phyloP scores from a whole-genome alignment of 495 filamentous ascomycete genomes.

The Penicillium chermesinum region DNA sequence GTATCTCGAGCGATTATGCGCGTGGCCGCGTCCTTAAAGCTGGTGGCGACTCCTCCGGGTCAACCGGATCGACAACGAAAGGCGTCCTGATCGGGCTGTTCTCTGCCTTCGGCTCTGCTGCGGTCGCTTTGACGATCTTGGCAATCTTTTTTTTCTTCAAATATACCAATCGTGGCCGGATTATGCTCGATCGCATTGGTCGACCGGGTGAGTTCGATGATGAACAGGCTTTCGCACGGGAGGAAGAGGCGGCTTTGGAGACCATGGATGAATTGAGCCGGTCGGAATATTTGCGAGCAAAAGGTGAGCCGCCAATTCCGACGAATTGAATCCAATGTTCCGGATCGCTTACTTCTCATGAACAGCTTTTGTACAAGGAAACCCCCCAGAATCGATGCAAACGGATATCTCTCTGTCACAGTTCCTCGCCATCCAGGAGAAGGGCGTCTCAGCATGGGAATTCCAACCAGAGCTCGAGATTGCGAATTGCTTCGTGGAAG shows the following conservation, averaged over 20 bases:
- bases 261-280: constrained; percentile 90
- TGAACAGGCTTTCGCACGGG: constrained; percentile 83
- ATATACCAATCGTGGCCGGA: constrained; percentile 83
- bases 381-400: constrained; percentile 90
- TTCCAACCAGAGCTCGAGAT: constrained; percentile 98
- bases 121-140: constrained; percentile 73
- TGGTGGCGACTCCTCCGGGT: constrained; percentile 42
- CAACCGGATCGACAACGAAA: constrained; percentile 61
- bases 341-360: constrained; percentile 11
- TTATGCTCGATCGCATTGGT: constrained; percentile 88
- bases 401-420: constrained; percentile 98
- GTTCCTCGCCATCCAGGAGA: constrained; percentile 97
- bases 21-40: constrained; percentile 22
- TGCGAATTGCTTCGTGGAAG: constrained; percentile 98
- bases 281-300: constrained; percentile 87
- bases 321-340: not conserved
- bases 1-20: constrained; percentile 24
- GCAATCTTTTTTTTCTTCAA: constrained; percentile 89
- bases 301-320: constrained; percentile 55
- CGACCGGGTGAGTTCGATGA: constrained; percentile 96
- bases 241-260: constrained; percentile 93
- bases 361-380: constrained; percentile 85
- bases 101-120: constrained; percentile 93
- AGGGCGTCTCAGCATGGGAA: constrained; percentile 97
- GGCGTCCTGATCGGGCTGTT: constrained; percentile 93